A percentile compares a stretch with the other conserved stretches of the same genome.
These are phyloP conservation scores for Ocimum tenuiflorum DNA, from an alignment of 257 asterid genomes.

Conservation along the genomic window DNA sequence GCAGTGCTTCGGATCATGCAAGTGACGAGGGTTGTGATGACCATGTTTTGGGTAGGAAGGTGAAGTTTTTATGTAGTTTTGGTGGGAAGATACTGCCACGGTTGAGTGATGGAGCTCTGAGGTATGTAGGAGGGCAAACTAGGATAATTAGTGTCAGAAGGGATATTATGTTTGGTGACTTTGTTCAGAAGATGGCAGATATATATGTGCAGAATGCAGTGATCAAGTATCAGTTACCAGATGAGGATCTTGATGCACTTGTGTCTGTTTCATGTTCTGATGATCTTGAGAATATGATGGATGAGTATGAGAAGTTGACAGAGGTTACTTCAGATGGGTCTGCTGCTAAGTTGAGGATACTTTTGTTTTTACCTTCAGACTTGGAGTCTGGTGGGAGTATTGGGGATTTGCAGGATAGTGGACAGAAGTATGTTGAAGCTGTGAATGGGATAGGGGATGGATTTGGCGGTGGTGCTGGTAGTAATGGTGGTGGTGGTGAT, in stretches of 20 bases:
- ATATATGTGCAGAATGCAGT: conserved; percentile 45
- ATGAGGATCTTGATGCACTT: conserved; percentile 93
- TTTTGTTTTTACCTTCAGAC: conserved; percentile 70
- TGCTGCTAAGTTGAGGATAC: conserved; percentile 80
- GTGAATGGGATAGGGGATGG: conserved; percentile 69
- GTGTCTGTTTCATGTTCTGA: conserved; percentile 84
- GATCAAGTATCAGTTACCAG: conserved; percentile 92
- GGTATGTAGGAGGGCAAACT: conserved; percentile 96
- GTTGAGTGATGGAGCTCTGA: conserved; percentile 70
- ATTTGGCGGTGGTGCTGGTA: conserved; percentile 10
- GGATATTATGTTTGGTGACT: conserved; percentile 49
- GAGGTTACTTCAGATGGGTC: conserved; percentile 74
- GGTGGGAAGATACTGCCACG: conserved; percentile 93
- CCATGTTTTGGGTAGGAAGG: conserved; percentile 54
- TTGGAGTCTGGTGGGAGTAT: conserved; percentile 36
- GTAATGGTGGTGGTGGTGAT: conserved; percentile 15
- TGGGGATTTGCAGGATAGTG: conserved; percentile 58
- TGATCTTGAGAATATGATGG: conserved; percentile 98
- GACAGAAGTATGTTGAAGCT: conserved; percentile 82
- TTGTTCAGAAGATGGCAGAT: conserved; percentile 59
- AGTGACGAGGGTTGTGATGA: conserved; percentile 66
- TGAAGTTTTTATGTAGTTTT: conserved; percentile 85
- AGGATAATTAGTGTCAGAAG: conserved; percentile 71
- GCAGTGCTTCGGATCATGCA: conserved; percentile 42
- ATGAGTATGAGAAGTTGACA: conserved; percentile 70